These are phyloP conservation scores for Solanum clarkiae DNA, from an alignment of 257 asterid species.

Conservation along the genomic window DNA sequence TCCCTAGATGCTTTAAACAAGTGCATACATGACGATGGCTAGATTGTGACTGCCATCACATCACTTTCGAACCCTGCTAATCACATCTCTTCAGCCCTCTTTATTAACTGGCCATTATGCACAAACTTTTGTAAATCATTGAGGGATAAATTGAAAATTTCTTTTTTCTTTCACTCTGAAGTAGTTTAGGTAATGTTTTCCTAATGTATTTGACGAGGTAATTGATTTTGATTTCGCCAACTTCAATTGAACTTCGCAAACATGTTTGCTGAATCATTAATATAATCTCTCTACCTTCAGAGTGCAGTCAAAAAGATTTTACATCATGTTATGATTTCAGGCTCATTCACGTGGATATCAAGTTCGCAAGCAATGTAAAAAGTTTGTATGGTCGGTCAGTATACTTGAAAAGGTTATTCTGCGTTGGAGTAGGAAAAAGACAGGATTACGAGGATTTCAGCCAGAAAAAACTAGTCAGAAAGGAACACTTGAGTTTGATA, in stretches of 20 bases:
- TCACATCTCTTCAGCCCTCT: neutral
- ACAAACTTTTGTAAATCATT: neutral
- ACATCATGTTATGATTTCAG: neutral
- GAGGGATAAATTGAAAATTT: neutral
- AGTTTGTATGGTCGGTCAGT: conserved; percentile 15
- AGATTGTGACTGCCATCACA: neutral
- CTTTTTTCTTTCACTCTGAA: neutral
- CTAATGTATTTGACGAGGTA: neutral
- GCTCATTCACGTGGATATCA: conserved; percentile 20
- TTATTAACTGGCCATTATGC: neutral
- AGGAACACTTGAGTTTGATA: neutral
- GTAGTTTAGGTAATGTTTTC: neutral
- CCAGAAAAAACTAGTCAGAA: neutral
- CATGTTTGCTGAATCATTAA: neutral
- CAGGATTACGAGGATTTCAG: conserved; percentile 14
- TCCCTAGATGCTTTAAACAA: neutral
- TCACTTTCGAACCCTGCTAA: neutral
- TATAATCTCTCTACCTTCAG: neutral
- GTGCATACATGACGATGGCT: neutral
- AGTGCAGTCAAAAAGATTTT: neutral
- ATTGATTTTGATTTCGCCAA: neutral
- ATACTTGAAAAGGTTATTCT: conserved; percentile 17
- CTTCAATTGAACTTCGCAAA: neutral
- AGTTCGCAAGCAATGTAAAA: conserved; percentile 10
- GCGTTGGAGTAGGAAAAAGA: conserved; percentile 22